These are phyloP conservation scores for Trypanosoma platydactyli DNA, from an alignment of 208 protist species.

Conservation along the genomic window DNA sequence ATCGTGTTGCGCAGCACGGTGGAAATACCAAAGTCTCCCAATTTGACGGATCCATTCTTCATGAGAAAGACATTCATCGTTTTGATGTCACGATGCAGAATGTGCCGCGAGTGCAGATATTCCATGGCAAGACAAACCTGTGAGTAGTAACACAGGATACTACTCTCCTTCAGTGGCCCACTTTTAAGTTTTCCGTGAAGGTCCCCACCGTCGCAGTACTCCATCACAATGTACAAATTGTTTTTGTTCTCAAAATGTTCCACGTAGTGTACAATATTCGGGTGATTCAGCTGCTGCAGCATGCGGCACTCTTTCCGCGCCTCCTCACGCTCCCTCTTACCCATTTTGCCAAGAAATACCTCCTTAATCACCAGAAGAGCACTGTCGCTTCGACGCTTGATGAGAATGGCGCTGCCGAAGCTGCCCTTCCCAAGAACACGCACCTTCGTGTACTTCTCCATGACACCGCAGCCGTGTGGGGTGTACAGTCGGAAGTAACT, in stretches of 20 bases:
- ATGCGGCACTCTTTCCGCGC: slow-evolving; percentile 86
- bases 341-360: slow-evolving; percentile 84
- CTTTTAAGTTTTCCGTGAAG: slow-evolving; percentile 71
- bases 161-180: slow-evolving; percentile 79
- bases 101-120: slow-evolving; percentile 91
- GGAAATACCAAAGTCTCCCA: slow-evolving; percentile 94
- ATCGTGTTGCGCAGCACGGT: slow-evolving; percentile 92
- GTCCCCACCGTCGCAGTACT: slow-evolving; percentile 92
- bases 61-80: slow-evolving; percentile 94
- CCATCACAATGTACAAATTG: slow-evolving; percentile 93
- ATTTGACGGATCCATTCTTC: slow-evolving; percentile 89
- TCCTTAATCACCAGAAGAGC: slow-evolving; percentile 91
- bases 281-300: slow-evolving; percentile 85
- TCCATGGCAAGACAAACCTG: slow-evolving; percentile 93
- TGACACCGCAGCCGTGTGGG: slow-evolving; percentile 24
- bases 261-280: slow-evolving; percentile 92
- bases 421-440: slow-evolving; percentile 91
- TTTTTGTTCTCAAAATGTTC: slow-evolving; percentile 91
- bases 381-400: slow-evolving; percentile 83
- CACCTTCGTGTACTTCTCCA: slow-evolving; percentile 92
- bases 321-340: slow-evolving; percentile 84
- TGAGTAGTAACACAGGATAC: slow-evolving; percentile 89
- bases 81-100: slow-evolving; percentile 94
- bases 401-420: slow-evolving; percentile 92
- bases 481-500: not conserved